These are phyloP conservation scores for Fusarium annulatum DNA, from an alignment of 2,329 filamentous ascomycete genomes.

Conservation along the genomic window DNA sequence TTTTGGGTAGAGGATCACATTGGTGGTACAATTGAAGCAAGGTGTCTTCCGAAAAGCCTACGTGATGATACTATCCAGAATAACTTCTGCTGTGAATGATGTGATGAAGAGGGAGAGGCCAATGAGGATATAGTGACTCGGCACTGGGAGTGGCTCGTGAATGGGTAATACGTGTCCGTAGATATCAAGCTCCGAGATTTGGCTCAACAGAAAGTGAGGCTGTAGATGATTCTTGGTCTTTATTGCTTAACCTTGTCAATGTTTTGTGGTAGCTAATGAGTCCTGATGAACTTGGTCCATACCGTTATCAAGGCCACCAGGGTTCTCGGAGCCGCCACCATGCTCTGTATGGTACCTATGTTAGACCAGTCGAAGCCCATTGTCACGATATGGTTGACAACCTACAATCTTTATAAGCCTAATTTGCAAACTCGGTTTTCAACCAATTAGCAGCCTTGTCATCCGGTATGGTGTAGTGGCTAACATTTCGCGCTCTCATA, in stretches of 20 bases:
- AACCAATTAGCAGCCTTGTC: not conserved
- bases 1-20: not conserved
- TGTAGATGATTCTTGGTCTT: not conserved
- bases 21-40: not conserved
- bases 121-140: not conserved
- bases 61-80: not conserved
- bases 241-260: not conserved
- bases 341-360: not conserved
- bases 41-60: too few species aligned
- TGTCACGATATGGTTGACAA: not conserved
- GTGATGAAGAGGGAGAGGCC: not conserved
- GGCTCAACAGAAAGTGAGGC: not conserved
- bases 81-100: not conserved
- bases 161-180: not conserved
- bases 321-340: too few species aligned
- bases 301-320: not conserved
- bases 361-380: not conserved
- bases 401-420: too few species aligned
- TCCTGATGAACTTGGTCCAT: not conserved
- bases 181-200: not conserved
- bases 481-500: slow-evolving; percentile 50
- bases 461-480: slow-evolving; percentile 51
- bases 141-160: not conserved
- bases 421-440: accelerated
- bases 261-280: not conserved